Evolutionary conservation across 495 filamentous ascomycete species (phyloP).

Genomic region (Neurospora sp.): DNA sequence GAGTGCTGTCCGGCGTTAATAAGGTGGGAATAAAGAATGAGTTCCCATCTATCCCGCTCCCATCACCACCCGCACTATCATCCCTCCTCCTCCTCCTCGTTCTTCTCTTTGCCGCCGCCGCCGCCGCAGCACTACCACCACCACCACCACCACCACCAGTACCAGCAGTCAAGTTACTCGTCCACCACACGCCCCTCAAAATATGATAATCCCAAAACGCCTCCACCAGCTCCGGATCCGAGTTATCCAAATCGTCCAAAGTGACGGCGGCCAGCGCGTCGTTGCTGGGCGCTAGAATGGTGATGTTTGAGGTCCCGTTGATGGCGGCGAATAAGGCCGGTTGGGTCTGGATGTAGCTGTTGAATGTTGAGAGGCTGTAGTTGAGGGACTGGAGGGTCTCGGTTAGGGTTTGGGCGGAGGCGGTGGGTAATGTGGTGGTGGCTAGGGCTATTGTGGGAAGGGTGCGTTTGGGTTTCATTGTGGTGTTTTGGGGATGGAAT

Average conservation of each 20-base stretch:
- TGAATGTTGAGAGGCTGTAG: constrained; percentile 32
- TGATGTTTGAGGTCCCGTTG: constrained; percentile 42
- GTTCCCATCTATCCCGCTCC: constrained; percentile 3
- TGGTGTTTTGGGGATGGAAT: not conserved
- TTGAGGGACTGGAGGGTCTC: constrained; percentile 30
- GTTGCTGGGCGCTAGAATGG: constrained; percentile 56
- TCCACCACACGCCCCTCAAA: constrained; percentile 43
- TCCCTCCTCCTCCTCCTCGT: not conserved
- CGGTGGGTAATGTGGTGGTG: not conserved
- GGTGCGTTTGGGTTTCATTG: not conserved
- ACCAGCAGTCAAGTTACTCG: constrained; percentile 27
- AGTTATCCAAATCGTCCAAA: constrained; percentile 11
- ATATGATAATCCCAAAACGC: constrained; percentile 58
- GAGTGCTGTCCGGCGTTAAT: constrained; percentile 28
- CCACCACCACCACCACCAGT: not conserved
- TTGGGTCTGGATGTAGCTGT: constrained; percentile 31
- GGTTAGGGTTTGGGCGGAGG: constrained; percentile 7
- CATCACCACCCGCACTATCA: not conserved
- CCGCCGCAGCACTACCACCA: not conserved
- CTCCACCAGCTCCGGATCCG: constrained; percentile 28
- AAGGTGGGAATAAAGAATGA: constrained; percentile 46
- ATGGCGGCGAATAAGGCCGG: constrained; percentile 31
- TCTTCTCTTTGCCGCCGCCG: not conserved
- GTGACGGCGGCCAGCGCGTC: constrained; percentile 36
- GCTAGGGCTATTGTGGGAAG: not conserved